A percentile compares a stretch with the other conserved stretches of the same genome.
Conservation (phyloP, 352 stramenopile genomes). For the Pythium aquatile region DNA sequence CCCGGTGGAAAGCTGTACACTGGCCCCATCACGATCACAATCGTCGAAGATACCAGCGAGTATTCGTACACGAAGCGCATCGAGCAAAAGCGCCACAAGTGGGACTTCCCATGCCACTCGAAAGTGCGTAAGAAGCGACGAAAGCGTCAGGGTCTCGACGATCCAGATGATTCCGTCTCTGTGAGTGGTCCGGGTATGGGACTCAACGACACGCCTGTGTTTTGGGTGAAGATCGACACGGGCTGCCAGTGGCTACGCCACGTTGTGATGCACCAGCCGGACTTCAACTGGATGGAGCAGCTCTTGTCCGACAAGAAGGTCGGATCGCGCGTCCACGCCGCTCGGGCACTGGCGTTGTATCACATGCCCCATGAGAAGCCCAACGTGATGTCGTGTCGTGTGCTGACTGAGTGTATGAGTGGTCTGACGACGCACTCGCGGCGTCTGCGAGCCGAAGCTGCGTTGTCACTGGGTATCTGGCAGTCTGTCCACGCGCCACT, state of each 20-base stretch:
- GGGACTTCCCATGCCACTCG: constrained; percentile 82
- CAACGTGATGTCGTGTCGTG: constrained; percentile 84
- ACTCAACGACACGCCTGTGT: constrained; percentile 84
- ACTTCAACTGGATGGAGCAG: constrained; percentile 90
- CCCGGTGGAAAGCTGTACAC: constrained; percentile 79
- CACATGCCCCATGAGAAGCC: constrained; percentile 81
- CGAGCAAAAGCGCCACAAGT: constrained; percentile 83
- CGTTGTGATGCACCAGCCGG: constrained; percentile 83
- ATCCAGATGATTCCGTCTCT: constrained; percentile 77
- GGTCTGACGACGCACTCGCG: constrained; percentile 80
- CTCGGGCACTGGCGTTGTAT: constrained; percentile 70
- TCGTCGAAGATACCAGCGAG: constrained; percentile 84
- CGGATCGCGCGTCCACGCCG: constrained; percentile 74
- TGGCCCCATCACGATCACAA: constrained; percentile 79
- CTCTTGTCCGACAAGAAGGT: constrained; percentile 83
- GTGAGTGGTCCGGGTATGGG: constrained; percentile 78
- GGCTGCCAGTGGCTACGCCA: constrained; percentile 74
- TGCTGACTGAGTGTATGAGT: constrained; percentile 85
- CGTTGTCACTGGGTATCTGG: constrained; percentile 77
- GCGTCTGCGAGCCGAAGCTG: constrained; percentile 67
- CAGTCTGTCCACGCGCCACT: constrained; percentile 82
- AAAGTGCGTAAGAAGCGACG: constrained; percentile 87
- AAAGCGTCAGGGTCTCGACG: constrained; percentile 75
- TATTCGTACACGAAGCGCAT: constrained; percentile 83
- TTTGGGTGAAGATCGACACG: constrained; percentile 86